phyloP scores from a whole-genome alignment of 257 asterid genomes.

The Ligustrum vulgare region DNA sequence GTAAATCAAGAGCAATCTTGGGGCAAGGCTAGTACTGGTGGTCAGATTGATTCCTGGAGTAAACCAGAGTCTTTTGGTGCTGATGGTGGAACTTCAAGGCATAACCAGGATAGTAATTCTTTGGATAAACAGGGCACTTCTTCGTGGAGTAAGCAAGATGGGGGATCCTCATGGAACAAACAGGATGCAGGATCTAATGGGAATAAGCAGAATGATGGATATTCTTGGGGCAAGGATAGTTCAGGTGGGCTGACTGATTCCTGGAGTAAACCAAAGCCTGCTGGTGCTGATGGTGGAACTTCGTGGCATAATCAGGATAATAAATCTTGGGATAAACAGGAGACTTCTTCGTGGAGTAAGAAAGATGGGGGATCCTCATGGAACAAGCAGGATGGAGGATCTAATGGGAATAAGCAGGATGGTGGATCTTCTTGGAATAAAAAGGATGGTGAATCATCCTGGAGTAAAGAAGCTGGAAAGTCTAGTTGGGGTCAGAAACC shows the following conservation, averaged over 20 bases:
- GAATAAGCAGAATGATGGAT: conserved; percentile 11
- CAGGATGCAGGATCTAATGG: background rate
- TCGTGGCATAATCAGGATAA: conserved; percentile 38
- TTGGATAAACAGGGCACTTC: background rate
- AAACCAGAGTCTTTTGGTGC: conserved; percentile 35
- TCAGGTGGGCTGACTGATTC: conserved; percentile 24
- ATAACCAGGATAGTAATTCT: conserved; percentile 25
- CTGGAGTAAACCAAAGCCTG: conserved; percentile 37
- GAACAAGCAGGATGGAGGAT: background rate
- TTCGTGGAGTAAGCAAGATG: background rate
- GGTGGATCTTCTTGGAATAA: conserved; percentile 35
- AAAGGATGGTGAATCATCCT: conserved; percentile 25
- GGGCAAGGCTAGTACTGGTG: conserved; percentile 11
- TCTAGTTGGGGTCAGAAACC: conserved; percentile 35
- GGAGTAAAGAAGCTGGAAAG: conserved; percentile 34
- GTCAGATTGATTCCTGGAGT: conserved; percentile 30
- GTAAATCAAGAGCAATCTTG: conserved; percentile 19
- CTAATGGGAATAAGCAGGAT: conserved; percentile 20
- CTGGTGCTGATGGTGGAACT: conserved; percentile 38
- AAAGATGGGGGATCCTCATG: background rate
- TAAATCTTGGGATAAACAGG: background rate
- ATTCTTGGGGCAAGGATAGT: conserved; percentile 19
- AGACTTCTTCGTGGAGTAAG: background rate
- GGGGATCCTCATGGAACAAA: background rate
- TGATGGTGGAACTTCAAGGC: conserved; percentile 46